A percentile compares a stretch with the other conserved stretches of the same genome.
phyloP scores from a whole-genome alignment of 179 eudicot species.

The Beta corolliflora region DNA sequence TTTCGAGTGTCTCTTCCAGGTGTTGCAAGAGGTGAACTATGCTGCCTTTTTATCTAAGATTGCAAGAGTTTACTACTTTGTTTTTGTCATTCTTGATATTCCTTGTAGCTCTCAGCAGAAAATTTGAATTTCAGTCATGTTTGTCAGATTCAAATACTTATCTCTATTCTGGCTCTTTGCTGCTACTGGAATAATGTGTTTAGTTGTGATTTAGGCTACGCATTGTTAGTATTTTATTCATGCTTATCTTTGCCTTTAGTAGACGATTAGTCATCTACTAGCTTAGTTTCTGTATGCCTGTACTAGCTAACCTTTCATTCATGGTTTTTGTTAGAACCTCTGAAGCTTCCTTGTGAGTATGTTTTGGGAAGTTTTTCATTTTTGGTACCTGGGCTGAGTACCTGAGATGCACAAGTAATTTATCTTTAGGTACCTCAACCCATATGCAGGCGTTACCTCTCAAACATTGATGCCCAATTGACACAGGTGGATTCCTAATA shows the following conservation, averaged over 20 bases:
- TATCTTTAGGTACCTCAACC: not conserved
- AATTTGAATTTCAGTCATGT: not conserved
- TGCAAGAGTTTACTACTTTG: too few species aligned
- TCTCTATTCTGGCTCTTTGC: not conserved
- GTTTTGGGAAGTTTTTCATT: not conserved
- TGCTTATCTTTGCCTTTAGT: not conserved
- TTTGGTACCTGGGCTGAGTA: not conserved
- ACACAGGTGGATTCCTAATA: too few species aligned
- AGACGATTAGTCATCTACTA: not conserved
- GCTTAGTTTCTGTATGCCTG: not conserved
- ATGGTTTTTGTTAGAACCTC: not conserved
- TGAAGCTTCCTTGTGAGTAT: not conserved
- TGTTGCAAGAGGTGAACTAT: slow-evolving; percentile 53
- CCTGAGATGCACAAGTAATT: not conserved
- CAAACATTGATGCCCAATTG: too few species aligned
- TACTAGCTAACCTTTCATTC: not conserved
- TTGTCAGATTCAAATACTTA: not conserved
- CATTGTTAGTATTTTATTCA: not conserved
- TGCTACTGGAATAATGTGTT: not conserved
- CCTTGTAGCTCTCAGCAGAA: not conserved
- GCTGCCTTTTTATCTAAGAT: not conserved
- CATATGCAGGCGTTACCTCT: too few species aligned
- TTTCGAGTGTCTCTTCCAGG: slow-evolving; percentile 82
- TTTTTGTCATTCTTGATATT: not conserved
- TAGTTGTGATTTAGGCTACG: not conserved